Conservation (phyloP, 169 alveolate genomes). For the Plasmodium vivax region DNA sequence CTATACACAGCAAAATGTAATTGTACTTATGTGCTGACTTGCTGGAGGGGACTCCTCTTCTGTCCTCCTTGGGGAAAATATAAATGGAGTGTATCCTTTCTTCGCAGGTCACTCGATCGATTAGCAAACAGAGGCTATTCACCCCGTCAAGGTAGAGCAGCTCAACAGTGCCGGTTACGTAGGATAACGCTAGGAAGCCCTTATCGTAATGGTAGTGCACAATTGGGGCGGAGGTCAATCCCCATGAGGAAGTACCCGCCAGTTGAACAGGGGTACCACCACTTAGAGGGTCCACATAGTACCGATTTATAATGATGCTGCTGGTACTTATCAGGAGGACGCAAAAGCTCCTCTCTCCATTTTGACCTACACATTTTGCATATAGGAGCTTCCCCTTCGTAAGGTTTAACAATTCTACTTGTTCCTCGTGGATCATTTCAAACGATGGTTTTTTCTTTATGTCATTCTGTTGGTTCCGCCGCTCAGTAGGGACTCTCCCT, state of each 20-base stretch:
- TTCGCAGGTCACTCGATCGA: neutral
- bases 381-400: neutral
- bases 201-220: conserved; percentile 11
- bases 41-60: neutral
- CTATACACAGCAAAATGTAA: conserved; percentile 31
- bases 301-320: conserved; percentile 11
- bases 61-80: neutral
- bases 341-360: neutral
- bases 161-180: neutral
- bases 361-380: conserved; percentile 9
- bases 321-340: neutral
- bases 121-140: neutral
- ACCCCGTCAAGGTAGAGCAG: conserved; percentile 32
- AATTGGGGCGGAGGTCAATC: neutral
- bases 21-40: neutral
- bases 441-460: neutral
- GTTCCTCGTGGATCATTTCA: neutral
- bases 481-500: neutral
- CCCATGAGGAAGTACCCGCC: neutral
- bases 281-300: neutral
- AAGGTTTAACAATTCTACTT: neutral
- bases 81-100: conserved; percentile 9
- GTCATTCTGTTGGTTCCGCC: neutral
- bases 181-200: conserved; percentile 1
- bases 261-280: neutral